phyloP scores from a whole-genome alignment of 108 stramenopile species.

The Cyclotella atomus region DNA sequence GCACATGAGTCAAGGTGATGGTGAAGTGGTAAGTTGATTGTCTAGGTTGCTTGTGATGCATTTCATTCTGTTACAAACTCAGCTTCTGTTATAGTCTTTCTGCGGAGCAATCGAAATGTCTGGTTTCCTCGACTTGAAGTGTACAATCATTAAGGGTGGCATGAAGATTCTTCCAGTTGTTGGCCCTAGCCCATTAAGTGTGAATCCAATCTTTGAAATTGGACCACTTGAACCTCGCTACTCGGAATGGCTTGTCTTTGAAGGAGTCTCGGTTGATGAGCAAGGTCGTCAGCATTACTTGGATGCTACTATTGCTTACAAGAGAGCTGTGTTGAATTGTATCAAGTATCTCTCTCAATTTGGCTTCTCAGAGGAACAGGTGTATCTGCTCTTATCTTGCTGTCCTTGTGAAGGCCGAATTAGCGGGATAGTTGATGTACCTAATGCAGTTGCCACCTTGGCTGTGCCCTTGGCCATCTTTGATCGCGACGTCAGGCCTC shows the following conservation, averaged over 20 bases:
- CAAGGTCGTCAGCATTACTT: constrained; percentile 68
- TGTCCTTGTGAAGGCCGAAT: constrained; percentile 73
- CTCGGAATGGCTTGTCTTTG: constrained; percentile 71
- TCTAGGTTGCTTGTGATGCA: too few relatives aligned
- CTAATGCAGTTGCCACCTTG: constrained; percentile 64
- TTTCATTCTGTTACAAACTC: too few relatives aligned
- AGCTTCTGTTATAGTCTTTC: constrained; percentile 46
- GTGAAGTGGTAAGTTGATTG: constrained; percentile 52
- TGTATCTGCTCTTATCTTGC: constrained; percentile 61
- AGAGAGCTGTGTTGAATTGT: constrained; percentile 66
- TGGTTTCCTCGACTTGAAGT: constrained; percentile 65
- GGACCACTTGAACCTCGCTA: constrained; percentile 77
- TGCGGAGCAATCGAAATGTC: constrained; percentile 68
- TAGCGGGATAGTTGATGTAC: constrained; percentile 70
- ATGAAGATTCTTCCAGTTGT: constrained; percentile 68
- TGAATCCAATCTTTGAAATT: constrained; percentile 75
- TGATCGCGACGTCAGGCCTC: constrained; percentile 69
- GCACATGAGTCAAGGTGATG: constrained; percentile 76
- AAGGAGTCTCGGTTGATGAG: constrained; percentile 73
- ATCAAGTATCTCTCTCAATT: constrained; percentile 73
- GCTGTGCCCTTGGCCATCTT: constrained; percentile 72
- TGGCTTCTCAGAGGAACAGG: constrained; percentile 72
- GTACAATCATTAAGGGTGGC: constrained; percentile 64
- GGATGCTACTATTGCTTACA: constrained; percentile 76
- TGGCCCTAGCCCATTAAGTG: constrained; percentile 56